A percentile compares a stretch with the other conserved stretches of the same genome.
Conservation (phyloP, 306 rosid genomes). For the Purshia tridentata region DNA sequence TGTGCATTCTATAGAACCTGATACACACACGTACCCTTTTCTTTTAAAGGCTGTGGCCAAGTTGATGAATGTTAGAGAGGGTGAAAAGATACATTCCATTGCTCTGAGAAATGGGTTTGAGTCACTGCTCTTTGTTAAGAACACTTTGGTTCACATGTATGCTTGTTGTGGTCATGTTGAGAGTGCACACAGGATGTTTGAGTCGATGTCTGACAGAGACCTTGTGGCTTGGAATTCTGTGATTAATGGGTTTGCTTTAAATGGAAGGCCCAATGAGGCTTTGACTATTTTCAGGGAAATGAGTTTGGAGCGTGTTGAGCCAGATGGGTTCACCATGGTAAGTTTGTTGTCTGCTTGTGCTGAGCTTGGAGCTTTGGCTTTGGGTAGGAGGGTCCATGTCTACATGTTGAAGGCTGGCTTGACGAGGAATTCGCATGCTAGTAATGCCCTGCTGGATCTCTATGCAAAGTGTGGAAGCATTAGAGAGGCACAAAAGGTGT, state of each 20-base stretch:
- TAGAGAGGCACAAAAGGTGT: constrained; percentile 34
- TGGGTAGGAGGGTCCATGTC: constrained; percentile 41
- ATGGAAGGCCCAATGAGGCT: constrained; percentile 48
- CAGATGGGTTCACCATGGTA: constrained; percentile 54
- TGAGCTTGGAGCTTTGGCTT: constrained; percentile 48
- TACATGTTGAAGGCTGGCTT: constrained; percentile 40
- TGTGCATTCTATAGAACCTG: constrained; percentile 24
- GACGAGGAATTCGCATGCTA: constrained; percentile 24
- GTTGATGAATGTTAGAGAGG: constrained; percentile 26
- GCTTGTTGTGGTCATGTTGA: constrained; percentile 31
- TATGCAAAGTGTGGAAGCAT: constrained; percentile 46
- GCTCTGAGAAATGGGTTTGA: constrained; percentile 42
- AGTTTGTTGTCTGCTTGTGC: constrained; percentile 43
- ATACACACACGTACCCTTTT: constrained; percentile 44
- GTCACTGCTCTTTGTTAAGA: constrained; percentile 39
- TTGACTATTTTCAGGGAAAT: constrained; percentile 35
- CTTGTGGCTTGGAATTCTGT: constrained; percentile 52
- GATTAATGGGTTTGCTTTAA: constrained; percentile 43
- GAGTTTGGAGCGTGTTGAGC: constrained; percentile 32
- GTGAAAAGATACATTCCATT: constrained; percentile 38
- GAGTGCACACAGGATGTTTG: constrained; percentile 41
- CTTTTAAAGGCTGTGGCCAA: constrained; percentile 42
- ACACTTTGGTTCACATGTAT: constrained; percentile 40
- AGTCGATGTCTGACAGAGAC: constrained; percentile 38
- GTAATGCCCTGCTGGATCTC: constrained; percentile 38